phyloP scores from a whole-genome alignment of 352 stramenopile species.

The Globisporangium perplexum region DNA sequence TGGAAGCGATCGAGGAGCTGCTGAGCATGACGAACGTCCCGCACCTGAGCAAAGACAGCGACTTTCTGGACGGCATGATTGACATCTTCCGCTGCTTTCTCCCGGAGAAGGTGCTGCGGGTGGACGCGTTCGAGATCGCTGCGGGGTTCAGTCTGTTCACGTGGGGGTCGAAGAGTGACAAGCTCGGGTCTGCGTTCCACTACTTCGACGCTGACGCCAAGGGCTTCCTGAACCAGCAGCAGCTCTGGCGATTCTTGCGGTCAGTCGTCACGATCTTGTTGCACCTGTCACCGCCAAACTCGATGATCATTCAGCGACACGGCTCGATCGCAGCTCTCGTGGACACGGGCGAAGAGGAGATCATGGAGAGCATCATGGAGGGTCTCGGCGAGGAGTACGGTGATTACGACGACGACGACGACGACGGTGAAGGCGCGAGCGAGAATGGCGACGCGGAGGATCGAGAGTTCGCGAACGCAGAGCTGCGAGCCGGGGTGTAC shows the following conservation, averaged over 20 bases:
- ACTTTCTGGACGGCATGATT: constrained; percentile 74
- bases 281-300: constrained; percentile 57
- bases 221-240: constrained; percentile 67
- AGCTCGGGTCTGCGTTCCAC: constrained; percentile 75
- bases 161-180: constrained; percentile 85
- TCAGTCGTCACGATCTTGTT: constrained; percentile 74
- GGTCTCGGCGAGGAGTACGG: constrained; percentile 23
- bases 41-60: constrained; percentile 69
- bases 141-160: constrained; percentile 78
- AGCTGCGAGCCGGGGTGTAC: constrained; percentile 51
- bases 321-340: constrained; percentile 68
- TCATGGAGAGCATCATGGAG: constrained; percentile 75
- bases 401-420: constrained; percentile 16
- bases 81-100: constrained; percentile 72
- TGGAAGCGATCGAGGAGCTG: constrained; percentile 75
- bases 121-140: constrained; percentile 81
- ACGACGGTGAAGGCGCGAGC: constrained; percentile 18
- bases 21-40: constrained; percentile 68
- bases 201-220: constrained; percentile 84
- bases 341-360: constrained; percentile 70
- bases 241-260: constrained; percentile 81
- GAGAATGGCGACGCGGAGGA: constrained; percentile 4
- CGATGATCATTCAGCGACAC: constrained; percentile 48
- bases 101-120: constrained; percentile 47
- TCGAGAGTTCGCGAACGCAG: constrained; percentile 37